A percentile compares a stretch with the other conserved stretches of the same genome.
These are phyloP conservation scores for Arthrobotrys iridis DNA, from an alignment of 2,329 filamentous ascomycete genomes.

Conservation along the genomic window DNA sequence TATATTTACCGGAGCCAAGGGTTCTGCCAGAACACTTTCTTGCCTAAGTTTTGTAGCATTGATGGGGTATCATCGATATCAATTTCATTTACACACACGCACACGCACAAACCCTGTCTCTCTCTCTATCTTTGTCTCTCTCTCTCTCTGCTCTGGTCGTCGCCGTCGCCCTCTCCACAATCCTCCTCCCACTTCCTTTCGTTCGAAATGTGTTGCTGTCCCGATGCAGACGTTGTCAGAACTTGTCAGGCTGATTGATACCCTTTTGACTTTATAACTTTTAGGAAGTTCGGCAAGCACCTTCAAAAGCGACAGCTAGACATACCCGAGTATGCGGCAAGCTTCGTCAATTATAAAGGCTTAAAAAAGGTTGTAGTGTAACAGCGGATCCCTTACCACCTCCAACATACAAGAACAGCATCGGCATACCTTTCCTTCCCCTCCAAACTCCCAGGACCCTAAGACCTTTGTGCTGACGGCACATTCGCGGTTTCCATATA, in stretches of 20 bases:
- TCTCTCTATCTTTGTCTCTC: too few relatives aligned
- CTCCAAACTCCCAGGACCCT: neutral
- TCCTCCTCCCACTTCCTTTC: too few relatives aligned
- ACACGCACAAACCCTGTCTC: too few relatives aligned
- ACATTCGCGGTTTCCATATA: neutral
- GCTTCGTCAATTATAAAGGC: slow-evolving; percentile 99
- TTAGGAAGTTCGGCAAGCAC: slow-evolving; percentile 99
- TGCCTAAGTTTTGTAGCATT: slow-evolving; percentile 24
- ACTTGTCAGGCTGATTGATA: slow-evolving; percentile 18
- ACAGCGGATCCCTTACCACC: neutral
- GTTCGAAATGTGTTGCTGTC: slow-evolving; percentile 31
- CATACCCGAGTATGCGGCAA: slow-evolving; percentile 98
- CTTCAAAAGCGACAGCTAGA: slow-evolving; percentile 99
- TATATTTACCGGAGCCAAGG: slow-evolving; percentile 24
- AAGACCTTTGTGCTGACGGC: slow-evolving; percentile 25
- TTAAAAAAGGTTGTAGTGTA: slow-evolving; percentile 82
- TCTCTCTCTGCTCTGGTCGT: neutral
- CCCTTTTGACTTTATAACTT: slow-evolving; percentile 9
- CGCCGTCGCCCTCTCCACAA: too few relatives aligned
- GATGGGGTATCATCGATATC: slow-evolving; percentile 45
- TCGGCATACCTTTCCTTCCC: slow-evolving; percentile 28
- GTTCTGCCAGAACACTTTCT: slow-evolving; percentile 2
- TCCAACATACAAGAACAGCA: neutral
- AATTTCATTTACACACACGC: too few relatives aligned
- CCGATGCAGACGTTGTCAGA: neutral